Evolutionary conservation across 208 protist genomes (phyloP).

Genomic region (Lotmaria passim): DNA sequence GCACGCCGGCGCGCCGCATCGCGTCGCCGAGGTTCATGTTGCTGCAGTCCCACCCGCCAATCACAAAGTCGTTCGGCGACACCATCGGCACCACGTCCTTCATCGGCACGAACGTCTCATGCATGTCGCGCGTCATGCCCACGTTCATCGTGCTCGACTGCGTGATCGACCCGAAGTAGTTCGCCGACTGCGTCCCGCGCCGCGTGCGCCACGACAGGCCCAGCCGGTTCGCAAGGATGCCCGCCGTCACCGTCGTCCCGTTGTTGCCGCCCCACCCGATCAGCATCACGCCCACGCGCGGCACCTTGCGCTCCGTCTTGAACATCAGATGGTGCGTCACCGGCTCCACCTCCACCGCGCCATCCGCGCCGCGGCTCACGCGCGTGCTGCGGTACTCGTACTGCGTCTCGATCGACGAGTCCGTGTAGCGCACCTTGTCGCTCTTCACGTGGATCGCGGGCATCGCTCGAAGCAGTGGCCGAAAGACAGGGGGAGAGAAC

Average conservation of each 20-base stretch:
- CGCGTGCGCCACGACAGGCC: slow-evolving; percentile 95
- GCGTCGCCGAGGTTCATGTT: slow-evolving; percentile 93
- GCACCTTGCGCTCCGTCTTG: slow-evolving; percentile 89
- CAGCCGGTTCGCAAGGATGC: slow-evolving; percentile 96
- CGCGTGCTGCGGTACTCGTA: slow-evolving; percentile 88
- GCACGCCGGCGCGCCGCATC: slow-evolving; percentile 95
- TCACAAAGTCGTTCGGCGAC: slow-evolving; percentile 96
- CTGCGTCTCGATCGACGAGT: slow-evolving; percentile 74
- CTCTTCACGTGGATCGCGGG: slow-evolving; percentile 54
- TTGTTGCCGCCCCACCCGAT: slow-evolving; percentile 99
- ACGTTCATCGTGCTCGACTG: slow-evolving; percentile 96
- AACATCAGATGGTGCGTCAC: slow-evolving; percentile 75
- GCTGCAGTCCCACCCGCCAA: slow-evolving; percentile 99
- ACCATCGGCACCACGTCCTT: slow-evolving; percentile 97
- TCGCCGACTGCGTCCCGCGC: slow-evolving; percentile 89
- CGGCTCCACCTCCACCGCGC: slow-evolving; percentile 74
- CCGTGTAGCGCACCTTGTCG: slow-evolving; percentile 75
- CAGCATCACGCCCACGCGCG: slow-evolving; percentile 93
- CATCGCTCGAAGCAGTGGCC: slow-evolving; percentile 24
- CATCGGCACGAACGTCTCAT: slow-evolving; percentile 95
- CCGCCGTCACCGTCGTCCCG: slow-evolving; percentile 98
- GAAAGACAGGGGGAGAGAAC: not conserved
- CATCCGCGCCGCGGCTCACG: slow-evolving; percentile 47
- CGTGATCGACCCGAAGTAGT: slow-evolving; percentile 98
- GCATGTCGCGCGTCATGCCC: slow-evolving; percentile 86